These are phyloP conservation scores for Orobanche coerulescens DNA, from an alignment of 257 asterid genomes.

Conservation along the genomic window DNA sequence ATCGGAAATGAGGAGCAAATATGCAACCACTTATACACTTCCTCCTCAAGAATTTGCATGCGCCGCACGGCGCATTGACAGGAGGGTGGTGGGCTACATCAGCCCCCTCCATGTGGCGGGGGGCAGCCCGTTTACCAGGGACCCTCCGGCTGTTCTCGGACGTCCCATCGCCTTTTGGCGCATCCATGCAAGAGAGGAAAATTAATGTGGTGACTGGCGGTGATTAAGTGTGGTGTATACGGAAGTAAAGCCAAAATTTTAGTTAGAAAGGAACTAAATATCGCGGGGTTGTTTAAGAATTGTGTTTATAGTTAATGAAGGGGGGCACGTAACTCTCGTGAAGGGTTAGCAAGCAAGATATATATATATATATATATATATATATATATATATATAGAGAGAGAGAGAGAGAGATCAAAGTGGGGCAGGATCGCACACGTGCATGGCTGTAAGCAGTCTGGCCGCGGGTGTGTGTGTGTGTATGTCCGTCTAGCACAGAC, in stretches of 20 bases:
- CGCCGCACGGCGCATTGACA: slow-evolving; percentile 70
- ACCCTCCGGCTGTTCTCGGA: slow-evolving; percentile 33
- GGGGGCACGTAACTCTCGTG: slow-evolving; percentile 76
- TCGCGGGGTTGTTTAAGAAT: slow-evolving; percentile 18
- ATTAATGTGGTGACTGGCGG: not conserved
- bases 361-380: slow-evolving; percentile 24
- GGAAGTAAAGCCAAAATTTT: not conserved
- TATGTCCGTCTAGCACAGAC: too few relatives aligned
- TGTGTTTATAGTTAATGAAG: slow-evolving; percentile 32
- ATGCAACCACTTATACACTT: slow-evolving; percentile 72
- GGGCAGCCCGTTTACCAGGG: slow-evolving; percentile 24
- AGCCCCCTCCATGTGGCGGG: slow-evolving; percentile 2
- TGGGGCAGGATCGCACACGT: too few relatives aligned
- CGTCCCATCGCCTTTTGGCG: slow-evolving; percentile 27
- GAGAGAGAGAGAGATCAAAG: slow-evolving; percentile 16
- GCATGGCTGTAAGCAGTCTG: too few relatives aligned
- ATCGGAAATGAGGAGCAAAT: slow-evolving; percentile 75
- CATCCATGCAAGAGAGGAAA: slow-evolving; percentile 39
- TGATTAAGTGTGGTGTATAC: not conserved
- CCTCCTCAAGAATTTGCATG: slow-evolving; percentile 93
- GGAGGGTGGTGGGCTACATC: slow-evolving; percentile 21
- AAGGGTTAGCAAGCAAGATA: slow-evolving; percentile 31
- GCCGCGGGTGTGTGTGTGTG: too few relatives aligned
- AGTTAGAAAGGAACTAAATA: slow-evolving; percentile 9
- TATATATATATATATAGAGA: slow-evolving; percentile 21